Conservation (phyloP, 495 filamentous ascomycete species). For the Collariella sp. region DNA sequence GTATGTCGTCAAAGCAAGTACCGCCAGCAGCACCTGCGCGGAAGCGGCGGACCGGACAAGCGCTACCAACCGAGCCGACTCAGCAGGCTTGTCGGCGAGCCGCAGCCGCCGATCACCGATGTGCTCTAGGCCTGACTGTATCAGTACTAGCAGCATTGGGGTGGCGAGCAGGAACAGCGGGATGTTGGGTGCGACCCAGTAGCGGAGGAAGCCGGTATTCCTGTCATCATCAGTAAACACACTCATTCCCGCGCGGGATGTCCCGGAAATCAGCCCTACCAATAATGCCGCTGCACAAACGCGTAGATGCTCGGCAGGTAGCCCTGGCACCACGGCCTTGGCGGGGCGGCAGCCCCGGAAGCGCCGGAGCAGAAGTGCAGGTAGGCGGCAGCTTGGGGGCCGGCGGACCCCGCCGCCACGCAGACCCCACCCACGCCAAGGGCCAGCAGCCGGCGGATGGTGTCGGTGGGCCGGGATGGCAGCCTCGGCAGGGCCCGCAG, state of each 20-base stretch:
- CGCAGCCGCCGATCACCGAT: constrained; percentile 13
- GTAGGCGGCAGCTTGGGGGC: constrained; percentile 74
- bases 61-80: constrained; percentile 17
- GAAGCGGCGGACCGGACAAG: constrained; percentile 53
- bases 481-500: constrained; percentile 44
- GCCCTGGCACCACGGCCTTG: constrained; percentile 65
- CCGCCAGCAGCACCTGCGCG: constrained; percentile 62
- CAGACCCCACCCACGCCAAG: constrained; percentile 57
- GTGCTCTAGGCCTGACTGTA: constrained; percentile 49
- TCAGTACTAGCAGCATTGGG: constrained; percentile 67
- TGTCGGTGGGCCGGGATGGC: constrained; percentile 9
- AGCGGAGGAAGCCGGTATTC: constrained; percentile 78
- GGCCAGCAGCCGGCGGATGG: constrained; percentile 42
- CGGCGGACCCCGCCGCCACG: constrained; percentile 54
- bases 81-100: constrained; percentile 3
- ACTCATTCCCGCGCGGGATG: background rate
- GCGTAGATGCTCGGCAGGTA: constrained; percentile 75
- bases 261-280: constrained; percentile 49
- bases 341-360: constrained; percentile 12
- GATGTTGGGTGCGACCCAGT: constrained; percentile 81
- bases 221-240: constrained; percentile 32
- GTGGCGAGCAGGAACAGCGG: constrained; percentile 79
- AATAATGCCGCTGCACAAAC: constrained; percentile 84
- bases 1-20: constrained; percentile 65
- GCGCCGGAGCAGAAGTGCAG: constrained; percentile 51